Base-by-base conservation (phyloP, 2,329 filamentous ascomycete genomes). In the Parafenestella ontariensis region DNA sequence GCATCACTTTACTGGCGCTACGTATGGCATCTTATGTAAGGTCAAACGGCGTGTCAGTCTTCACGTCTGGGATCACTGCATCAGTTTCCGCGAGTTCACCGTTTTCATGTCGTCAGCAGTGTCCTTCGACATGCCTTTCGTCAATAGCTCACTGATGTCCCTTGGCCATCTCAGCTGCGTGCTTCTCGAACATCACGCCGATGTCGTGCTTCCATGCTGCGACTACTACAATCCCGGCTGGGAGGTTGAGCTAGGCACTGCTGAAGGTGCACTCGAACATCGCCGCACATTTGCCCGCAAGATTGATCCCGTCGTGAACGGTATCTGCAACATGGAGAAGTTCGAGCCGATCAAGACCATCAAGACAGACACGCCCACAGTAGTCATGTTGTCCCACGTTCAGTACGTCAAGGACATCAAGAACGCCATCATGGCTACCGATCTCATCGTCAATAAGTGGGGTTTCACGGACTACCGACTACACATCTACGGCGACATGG, bases 391-490 rank as follows among this genome's bases (percentile, higher is more conserved):
- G 47, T 87, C 85, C 26, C 85, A 88, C 62, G 77, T 84, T 3
- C 81, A 82, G 66, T 81, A 80, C 52, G 72, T 71, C 61, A 88
- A 88, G 69, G 85, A 87, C 58, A 85, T 88, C 71, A 87, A 87
- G 70, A 86, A 81, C 3, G 85, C 85, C 3, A 80, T 88, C 26
- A 74, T 87, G 8, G 84, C 85, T 11, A 85, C 85, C 2, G 85
- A 88, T 61, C 81, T 88, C 56, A 87, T 88, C 58, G 81, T 87
- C 63, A 87, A 88, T 66, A 79, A 84, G 61, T 87, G 82, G 79
- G 84, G 85, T 21, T 87, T 88, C 70, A 80, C 78, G 33, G 84
- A 87, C 52, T 88, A 87, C 69, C 78, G 80, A 46, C 79, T 87
- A 1, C 80, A 85, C 54, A 82, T 88, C 23, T 88, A 87, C 62